phyloP scores from a whole-genome alignment of 2,329 filamentous ascomycete species.

The Colletotrichum tanaceti region DNA sequence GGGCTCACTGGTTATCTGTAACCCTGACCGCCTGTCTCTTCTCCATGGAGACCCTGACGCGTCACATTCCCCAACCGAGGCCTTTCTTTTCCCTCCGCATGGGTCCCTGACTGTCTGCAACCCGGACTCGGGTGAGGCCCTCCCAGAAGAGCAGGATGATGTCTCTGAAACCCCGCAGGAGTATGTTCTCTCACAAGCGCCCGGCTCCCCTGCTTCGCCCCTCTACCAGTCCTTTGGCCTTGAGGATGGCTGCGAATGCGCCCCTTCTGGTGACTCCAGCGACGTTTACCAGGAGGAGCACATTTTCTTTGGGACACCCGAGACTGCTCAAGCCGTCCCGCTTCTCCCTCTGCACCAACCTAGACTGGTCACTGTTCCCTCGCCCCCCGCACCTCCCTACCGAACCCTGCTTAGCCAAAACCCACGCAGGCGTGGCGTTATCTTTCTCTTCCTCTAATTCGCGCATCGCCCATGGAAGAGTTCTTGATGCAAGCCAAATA shows the following conservation, averaged over 20 bases:
- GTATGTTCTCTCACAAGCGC: background rate
- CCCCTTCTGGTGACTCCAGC: background rate
- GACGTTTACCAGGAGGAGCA: background rate
- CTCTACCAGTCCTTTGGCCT: background rate
- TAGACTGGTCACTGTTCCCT: background rate
- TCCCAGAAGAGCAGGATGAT: background rate
- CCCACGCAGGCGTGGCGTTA: background rate
- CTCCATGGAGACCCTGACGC: background rate
- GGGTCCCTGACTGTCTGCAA: background rate
- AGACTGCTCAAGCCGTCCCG: background rate
- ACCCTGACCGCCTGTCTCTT: background rate
- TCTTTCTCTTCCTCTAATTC: background rate
- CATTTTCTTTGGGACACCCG: background rate
- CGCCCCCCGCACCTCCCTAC: background rate
- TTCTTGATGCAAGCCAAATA: background rate
- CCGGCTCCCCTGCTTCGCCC: background rate
- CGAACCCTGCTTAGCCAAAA: background rate
- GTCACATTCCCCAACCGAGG: background rate
- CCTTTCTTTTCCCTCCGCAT: background rate
- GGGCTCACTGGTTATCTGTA: background rate
- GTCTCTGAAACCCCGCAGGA: background rate
- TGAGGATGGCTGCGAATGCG: background rate
- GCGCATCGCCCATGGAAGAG: background rate
- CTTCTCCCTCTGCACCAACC: background rate
- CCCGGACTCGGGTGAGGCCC: background rate